Conservation (phyloP, 2,329 filamentous ascomycete species). For the Tothia fuscella region DNA sequence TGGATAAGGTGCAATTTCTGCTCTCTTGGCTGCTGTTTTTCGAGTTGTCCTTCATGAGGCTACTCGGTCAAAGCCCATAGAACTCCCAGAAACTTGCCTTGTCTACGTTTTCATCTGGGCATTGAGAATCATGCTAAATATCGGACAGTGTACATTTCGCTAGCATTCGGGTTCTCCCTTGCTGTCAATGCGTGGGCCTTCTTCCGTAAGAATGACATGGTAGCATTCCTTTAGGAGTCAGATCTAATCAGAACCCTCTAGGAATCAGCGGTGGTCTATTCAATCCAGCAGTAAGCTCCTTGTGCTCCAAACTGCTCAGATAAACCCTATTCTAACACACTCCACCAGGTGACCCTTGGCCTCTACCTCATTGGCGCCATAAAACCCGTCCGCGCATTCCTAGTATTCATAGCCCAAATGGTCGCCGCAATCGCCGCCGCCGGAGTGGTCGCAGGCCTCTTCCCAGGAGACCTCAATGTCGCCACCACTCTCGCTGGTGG, state of each 20-base stretch:
- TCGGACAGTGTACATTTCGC: conserved; percentile 21
- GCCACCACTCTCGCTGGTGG: conserved; percentile 30
- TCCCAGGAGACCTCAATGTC: conserved; percentile 33
- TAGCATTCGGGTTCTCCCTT: conserved; percentile 17
- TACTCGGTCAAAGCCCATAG: too few species aligned
- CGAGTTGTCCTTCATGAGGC: too few species aligned
- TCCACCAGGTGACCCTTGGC: conserved; percentile 23
- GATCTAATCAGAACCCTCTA: conserved; percentile 22
- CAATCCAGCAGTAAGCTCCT: conserved; percentile 21
- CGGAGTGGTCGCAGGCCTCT: conserved; percentile 31
- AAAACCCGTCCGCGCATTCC: conserved; percentile 19
- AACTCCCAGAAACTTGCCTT: too few species aligned
- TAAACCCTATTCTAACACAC: conserved; percentile 17
- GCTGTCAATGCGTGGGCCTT: conserved; percentile 11
- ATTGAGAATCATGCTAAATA: too few species aligned
- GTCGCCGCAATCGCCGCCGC: conserved; percentile 27
- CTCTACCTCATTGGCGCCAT: conserved; percentile 27
- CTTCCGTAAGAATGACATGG: too few species aligned
- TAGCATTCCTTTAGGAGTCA: too few species aligned
- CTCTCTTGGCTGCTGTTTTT: too few species aligned
- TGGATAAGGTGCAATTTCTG: too few species aligned
- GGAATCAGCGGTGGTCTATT: conserved; percentile 13
- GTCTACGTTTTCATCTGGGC: too few species aligned
- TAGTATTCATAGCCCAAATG: conserved; percentile 24
- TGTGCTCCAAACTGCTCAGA: conserved; percentile 16